A percentile compares a stretch with the other conserved stretches of the same genome.
These are phyloP conservation scores for Irpex lacteus DNA, from an alignment of 1,284 basidiomycete genomes.

Conservation along the genomic window DNA sequence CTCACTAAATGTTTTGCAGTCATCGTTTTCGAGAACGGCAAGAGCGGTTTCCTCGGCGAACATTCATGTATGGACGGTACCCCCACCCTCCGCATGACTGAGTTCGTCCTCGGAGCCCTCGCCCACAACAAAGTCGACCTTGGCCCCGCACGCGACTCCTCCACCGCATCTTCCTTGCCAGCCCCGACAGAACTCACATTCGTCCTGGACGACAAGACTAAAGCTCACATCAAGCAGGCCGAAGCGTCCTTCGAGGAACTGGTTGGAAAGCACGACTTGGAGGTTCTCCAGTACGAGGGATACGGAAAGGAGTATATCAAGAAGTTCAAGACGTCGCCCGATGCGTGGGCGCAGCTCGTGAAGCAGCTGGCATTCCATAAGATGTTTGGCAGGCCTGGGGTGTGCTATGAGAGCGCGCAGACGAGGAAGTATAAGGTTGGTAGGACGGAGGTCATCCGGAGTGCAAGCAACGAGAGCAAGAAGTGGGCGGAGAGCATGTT, in stretches of 20 bases:
- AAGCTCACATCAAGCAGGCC: conserved; percentile 51
- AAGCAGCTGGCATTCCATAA: conserved; percentile 96
- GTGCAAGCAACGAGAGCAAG: conserved; percentile 80
- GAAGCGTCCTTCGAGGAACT: conserved; percentile 75
- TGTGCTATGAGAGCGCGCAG: conserved; percentile 94
- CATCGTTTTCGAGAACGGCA: conserved; percentile 90
- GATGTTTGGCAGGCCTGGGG: conserved; percentile 75
- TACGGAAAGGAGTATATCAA: conserved; percentile 94
- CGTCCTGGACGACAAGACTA: conserved; percentile 60
- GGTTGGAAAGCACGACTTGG: conserved; percentile 78
- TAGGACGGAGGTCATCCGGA: conserved; percentile 93
- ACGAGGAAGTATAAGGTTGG: conserved; percentile 92
- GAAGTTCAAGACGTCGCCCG: conserved; percentile 85
- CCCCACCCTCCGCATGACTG: conserved; percentile 92
- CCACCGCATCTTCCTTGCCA: conserved; percentile 47
- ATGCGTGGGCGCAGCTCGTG: conserved; percentile 93
- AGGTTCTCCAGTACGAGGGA: conserved; percentile 85
- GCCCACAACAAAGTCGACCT: conserved; percentile 79
- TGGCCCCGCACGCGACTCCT: conserved; percentile 41
- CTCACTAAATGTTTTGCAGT: conserved; percentile 43
- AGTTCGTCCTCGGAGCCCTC: conserved; percentile 85
- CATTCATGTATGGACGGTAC: conserved; percentile 98
- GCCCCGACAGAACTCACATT: conserved; percentile 73
- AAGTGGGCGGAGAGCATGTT: conserved; percentile 91
- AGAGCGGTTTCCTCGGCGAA: conserved; percentile 88